phyloP scores from a whole-genome alignment of 2,329 filamentous ascomycete genomes.

The Ustulina deusta region DNA sequence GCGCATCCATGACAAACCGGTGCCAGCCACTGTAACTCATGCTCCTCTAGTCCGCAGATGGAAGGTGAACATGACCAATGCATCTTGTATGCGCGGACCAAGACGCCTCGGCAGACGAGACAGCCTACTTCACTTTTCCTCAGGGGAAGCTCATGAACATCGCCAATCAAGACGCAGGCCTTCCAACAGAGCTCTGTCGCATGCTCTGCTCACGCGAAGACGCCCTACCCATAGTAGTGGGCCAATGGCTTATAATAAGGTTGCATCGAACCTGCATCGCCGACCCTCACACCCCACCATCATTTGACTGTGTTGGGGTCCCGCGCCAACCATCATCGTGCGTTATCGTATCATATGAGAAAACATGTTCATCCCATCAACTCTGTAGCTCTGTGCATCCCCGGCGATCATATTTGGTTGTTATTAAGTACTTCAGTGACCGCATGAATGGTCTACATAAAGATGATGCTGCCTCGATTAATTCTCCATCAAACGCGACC shows the following conservation, averaged over 20 bases:
- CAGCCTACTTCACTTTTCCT: constrained; percentile 36
- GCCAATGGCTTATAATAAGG: constrained; percentile 37
- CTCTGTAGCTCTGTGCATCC: constrained; percentile 2
- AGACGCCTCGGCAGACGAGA: constrained; percentile 43
- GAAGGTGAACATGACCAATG: constrained; percentile 47
- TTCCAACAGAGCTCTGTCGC: constrained; percentile 36
- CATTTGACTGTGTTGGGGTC: constrained; percentile 47
- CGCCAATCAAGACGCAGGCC: constrained; percentile 43
- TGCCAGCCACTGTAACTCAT: constrained; percentile 40
- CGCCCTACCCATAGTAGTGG: constrained; percentile 34
- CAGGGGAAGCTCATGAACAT: constrained; percentile 43
- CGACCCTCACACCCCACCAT: constrained; percentile 48
- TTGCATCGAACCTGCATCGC: constrained; percentile 45
- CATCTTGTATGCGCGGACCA: constrained; percentile 44
- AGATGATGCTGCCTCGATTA: neutral
- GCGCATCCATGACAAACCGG: constrained; percentile 28
- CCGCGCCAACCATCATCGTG: constrained; percentile 45
- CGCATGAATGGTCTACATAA: neutral
- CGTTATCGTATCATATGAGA: constrained; percentile 28
- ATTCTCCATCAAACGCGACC: neutral
- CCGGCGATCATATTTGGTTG: neutral
- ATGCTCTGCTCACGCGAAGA: constrained; percentile 39
- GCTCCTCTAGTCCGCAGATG: constrained; percentile 45
- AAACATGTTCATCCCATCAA: constrained; percentile 18
- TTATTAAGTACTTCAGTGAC: neutral